These are phyloP conservation scores for Lasiosphaeris hirsuta DNA, from an alignment of 495 filamentous ascomycete genomes.

Conservation along the genomic window DNA sequence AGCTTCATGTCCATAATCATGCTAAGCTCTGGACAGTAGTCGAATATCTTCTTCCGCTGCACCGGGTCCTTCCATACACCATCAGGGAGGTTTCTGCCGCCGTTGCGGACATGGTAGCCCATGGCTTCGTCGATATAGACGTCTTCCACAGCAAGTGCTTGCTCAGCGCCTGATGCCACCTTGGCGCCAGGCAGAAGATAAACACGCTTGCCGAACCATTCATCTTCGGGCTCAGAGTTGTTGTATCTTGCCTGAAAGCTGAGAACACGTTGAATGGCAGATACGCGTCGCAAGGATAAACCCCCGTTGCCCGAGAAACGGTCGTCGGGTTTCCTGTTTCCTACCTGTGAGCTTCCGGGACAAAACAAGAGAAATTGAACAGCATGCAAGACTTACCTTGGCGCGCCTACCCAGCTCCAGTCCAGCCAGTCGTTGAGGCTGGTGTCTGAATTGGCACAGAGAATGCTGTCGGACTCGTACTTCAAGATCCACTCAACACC, in stretches of 20 bases:
- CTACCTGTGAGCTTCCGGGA: slow-evolving; percentile 6
- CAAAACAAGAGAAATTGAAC: not conserved
- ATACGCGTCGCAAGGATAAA: slow-evolving; percentile 48
- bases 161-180: slow-evolving; percentile 35
- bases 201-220: slow-evolving; percentile 48
- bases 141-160: slow-evolving; percentile 45
- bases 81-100: slow-evolving; percentile 32
- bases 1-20: slow-evolving; percentile 51
- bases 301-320: slow-evolving; percentile 47
- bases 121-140: slow-evolving; percentile 44
- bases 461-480: slow-evolving; percentile 48
- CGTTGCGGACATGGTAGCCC: slow-evolving; percentile 47
- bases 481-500: slow-evolving; percentile 45
- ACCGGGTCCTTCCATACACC: slow-evolving; percentile 40
- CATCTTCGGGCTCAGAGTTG: slow-evolving; percentile 46
- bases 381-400: slow-evolving; percentile 29
- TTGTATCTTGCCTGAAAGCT: slow-evolving; percentile 42
- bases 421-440: slow-evolving; percentile 47
- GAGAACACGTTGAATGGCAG: slow-evolving; percentile 39
- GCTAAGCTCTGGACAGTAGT: slow-evolving; percentile 49
- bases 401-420: slow-evolving; percentile 48
- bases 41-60: slow-evolving; percentile 40
- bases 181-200: slow-evolving; percentile 42
- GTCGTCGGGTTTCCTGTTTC: slow-evolving; percentile 29
- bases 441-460: slow-evolving; percentile 46